Conservation (phyloP, 768 basidiomycete genomes). For the Collybiopsis luxurians region DNA sequence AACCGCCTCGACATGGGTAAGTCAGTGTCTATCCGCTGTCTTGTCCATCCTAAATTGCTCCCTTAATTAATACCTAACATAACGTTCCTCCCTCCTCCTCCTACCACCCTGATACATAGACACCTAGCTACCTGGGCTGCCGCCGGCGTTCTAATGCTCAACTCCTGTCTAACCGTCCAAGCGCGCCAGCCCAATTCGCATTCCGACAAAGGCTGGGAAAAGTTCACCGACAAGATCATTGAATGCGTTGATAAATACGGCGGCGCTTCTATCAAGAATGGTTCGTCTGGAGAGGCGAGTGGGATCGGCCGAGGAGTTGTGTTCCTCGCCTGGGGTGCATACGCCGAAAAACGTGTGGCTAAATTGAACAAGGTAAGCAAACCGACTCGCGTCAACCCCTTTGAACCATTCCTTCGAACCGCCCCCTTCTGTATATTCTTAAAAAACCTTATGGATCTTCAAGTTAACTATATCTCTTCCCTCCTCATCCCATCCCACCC, state of each 20-base stretch:
- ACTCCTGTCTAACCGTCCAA: conserved; percentile 88
- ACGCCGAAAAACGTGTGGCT: conserved; percentile 80
- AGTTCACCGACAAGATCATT: conserved; percentile 80
- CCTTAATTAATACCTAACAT: conserved; percentile 6
- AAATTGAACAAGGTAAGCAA: conserved; percentile 65
- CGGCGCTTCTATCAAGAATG: conserved; percentile 56
- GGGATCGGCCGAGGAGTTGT: conserved; percentile 67
- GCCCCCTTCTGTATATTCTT: too few relatives aligned
- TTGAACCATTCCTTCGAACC: background rate
- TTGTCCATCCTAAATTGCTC: background rate
- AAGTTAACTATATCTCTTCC: too few relatives aligned
- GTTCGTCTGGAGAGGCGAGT: conserved; percentile 27
- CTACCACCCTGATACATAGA: too few relatives aligned
- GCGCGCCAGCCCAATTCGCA: conserved; percentile 78
- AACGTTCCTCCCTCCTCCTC: conserved; percentile 5
- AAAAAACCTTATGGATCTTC: too few relatives aligned
- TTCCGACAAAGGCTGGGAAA: conserved; percentile 85
- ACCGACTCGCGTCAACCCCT: too few relatives aligned
- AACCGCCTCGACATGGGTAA: conserved; percentile 80
- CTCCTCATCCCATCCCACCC: too few relatives aligned
- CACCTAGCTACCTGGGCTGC: conserved; percentile 80
- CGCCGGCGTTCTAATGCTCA: conserved; percentile 87
- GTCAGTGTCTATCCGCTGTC: too few relatives aligned
- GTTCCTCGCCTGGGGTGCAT: conserved; percentile 90
- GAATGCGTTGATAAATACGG: conserved; percentile 75